Evolutionary conservation across 139 green algal genomes (phyloP), one percentile per base, ranked within the genome.

Genomic region (Micractinium sp.): DNA sequence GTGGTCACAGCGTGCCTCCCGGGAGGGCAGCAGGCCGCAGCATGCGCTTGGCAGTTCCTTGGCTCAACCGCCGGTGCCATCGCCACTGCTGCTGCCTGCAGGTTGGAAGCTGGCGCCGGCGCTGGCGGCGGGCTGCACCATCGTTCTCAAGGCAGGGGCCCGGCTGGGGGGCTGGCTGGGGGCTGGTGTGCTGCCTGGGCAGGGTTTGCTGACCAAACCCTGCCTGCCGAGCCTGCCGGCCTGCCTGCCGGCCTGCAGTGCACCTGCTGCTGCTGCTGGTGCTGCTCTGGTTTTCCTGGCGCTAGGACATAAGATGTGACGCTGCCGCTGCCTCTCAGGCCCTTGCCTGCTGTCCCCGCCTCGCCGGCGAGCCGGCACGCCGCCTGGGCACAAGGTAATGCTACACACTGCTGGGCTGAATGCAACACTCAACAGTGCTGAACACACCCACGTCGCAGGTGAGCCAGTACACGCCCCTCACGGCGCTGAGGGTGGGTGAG

Each of bases 51-150:
- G 18, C 2, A 53, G 15, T 41, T 22, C 35, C 33, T 31, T 20
- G n/a, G 76, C 76, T 7, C 33, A 7, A 75, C 76, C 56, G 3
- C 36, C n/a, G 1, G 35, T 77, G 67, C 14, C 20, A 16, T 4
- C 35, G 71, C 31, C 3, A 39, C 7, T 33, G 5, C 31, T n/a
- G 35, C 36, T 56, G 78, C 41, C 31, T 92, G 66, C 84, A 15
- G 88, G 90, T 5, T 96, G 92, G 92, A 96, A 96, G 89, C n/a
- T 95, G 31, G 94, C 89, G 0, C 94, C 94, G 25, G 94, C 94
- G 2, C 91, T 96, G 22, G 90, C 85, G 1, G 71, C 31, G 38
- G 92, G 94, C 80, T 91, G 86, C 90, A 90, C 90, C 7, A 73
- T 94, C 5, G 92, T 96, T 27, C 82, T 95, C 35, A 95, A 96